Evolutionary conservation across 169 alveolate species (phyloP), one percentile per base, ranked within the genome.

Genomic region (Neospora caninum): DNA sequence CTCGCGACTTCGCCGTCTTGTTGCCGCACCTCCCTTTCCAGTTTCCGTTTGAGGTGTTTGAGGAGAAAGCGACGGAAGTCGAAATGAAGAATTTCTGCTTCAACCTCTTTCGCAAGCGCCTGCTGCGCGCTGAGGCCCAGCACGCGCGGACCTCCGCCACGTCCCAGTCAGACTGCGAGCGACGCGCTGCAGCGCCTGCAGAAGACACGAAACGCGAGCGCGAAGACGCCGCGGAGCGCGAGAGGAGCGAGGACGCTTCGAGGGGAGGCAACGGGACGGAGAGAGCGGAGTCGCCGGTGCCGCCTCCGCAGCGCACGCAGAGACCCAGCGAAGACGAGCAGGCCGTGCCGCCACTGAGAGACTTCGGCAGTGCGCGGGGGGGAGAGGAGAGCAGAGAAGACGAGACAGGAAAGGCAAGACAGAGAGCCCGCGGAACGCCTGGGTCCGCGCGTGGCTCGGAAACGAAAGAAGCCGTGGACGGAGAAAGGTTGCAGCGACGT

Each of bases 21-120:
- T n/a, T 82, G 34, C 89, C 67, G 6, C 67, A 20, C 64, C 64
- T 82, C 41, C 58, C 58, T 31, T 82, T 82, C 64, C 89, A 82
- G 54, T 42, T 82, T 31, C 89, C 89, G 67, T 82, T 82, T 36
- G 69, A 82, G 27, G 89, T 42, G 67, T 82, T 82, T 34, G 89
- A 82, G 67, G 64, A 27, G 43, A 42, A 82, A 20, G 38, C 89
- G 27, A 41, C 69, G 67, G 41, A 82, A 41, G 53, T 39, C 25
- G 89, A 82, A 29, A 64, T 64, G 73, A 64, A 64, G 73, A 64
- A 64, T 29, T 64, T 64, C 31, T 64, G 73, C 73, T 64, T 64
- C 73, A 64, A 64, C 73, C 73, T 64, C 73, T 22, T 64, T 27
- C 73, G 73, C 73, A 64, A 64, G 73, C 73, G 73, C 25, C 73